Evolutionary conservation across 2,329 filamentous ascomycete genomes (phyloP).

Genomic region (Monosporascus cannonballus): DNA sequence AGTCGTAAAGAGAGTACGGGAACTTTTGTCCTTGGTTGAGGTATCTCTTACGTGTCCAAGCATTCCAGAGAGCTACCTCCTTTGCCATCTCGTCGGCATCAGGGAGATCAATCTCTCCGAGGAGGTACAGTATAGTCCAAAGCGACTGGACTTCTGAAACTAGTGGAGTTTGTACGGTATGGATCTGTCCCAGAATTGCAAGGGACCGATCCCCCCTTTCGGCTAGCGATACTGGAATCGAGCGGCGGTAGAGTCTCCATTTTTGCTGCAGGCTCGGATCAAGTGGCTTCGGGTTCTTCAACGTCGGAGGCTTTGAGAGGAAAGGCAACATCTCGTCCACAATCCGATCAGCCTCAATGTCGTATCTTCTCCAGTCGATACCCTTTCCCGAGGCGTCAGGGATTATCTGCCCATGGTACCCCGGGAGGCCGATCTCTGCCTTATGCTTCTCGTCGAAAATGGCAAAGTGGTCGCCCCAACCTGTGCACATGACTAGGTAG

Average conservation of each 20-base stretch:
- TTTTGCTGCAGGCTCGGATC: constrained; percentile 15
- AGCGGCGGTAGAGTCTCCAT: constrained; percentile 16
- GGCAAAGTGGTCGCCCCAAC: constrained; percentile 20
- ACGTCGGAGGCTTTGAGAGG: constrained; percentile 10
- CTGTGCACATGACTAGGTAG: constrained; percentile 22
- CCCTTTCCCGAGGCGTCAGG: constrained; percentile 1
- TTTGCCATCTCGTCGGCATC: constrained; percentile 19
- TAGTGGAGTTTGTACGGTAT: constrained; percentile 24
- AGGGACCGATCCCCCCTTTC: constrained; percentile 22
- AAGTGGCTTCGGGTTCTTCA: constrained; percentile 7
- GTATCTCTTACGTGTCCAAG: constrained; percentile 27
- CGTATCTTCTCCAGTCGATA: constrained; percentile 15
- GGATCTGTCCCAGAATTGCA: constrained; percentile 23
- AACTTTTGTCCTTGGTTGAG: constrained; percentile 22
- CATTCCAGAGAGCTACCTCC: constrained; percentile 26
- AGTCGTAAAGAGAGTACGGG: constrained; percentile 25
- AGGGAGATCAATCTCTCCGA: constrained; percentile 24
- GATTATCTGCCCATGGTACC: constrained; percentile 2
- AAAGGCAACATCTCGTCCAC: constrained; percentile 20
- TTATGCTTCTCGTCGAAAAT: constrained; percentile 19
- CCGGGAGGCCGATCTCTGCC: constrained; percentile 16
- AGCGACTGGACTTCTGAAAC: constrained; percentile 25
- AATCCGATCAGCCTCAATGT: constrained; percentile 13
- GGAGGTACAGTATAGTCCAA: constrained; percentile 25
- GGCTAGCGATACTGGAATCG: constrained; percentile 14